Evolutionary conservation across 225 moss, liverwort and hornwort species (phyloP).

Genomic region (Climacium dendroides): DNA sequence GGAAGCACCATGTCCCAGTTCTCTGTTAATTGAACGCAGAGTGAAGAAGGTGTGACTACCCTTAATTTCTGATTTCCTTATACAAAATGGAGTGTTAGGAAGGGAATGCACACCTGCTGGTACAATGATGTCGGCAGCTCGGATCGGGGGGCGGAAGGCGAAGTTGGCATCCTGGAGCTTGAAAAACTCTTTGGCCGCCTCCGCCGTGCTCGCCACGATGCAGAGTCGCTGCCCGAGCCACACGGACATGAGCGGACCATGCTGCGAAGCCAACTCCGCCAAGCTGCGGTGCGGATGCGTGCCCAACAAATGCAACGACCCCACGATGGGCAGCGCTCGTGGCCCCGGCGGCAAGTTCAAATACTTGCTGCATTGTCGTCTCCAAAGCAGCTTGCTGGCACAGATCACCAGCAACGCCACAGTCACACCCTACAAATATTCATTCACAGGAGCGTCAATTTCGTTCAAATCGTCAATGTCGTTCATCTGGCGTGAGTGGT

Average conservation of each 20-base stretch:
- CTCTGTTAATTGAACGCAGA: no score
- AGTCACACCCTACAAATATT: not conserved
- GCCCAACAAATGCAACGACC: not conserved
- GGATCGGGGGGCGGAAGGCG: not conserved
- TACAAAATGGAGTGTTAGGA: not conserved
- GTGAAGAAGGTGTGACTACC: no score
- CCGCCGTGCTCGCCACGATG: not conserved
- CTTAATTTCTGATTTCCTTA: no score
- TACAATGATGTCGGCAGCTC: not conserved
- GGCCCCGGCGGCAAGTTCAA: not conserved
- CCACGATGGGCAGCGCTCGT: not conserved
- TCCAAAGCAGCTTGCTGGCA: not conserved
- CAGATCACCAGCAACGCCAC: not conserved
- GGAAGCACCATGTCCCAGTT: no score
- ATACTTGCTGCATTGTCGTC: not conserved
- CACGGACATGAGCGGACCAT: not conserved
- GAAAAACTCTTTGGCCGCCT: slow-evolving; percentile 2
- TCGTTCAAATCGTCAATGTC: not conserved
- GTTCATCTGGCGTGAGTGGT: not conserved
- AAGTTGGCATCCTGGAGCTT: not conserved
- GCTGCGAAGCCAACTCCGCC: not conserved
- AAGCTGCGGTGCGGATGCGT: not conserved
- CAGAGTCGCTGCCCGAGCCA: not conserved
- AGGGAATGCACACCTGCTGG: not conserved
- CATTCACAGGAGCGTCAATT: not conserved